Percentiles rank a stretch among this genome's conserved stretches.
Conservation (phyloP, 2,329 filamentous ascomycete genomes). For the Thermoascus crustaceus region DNA sequence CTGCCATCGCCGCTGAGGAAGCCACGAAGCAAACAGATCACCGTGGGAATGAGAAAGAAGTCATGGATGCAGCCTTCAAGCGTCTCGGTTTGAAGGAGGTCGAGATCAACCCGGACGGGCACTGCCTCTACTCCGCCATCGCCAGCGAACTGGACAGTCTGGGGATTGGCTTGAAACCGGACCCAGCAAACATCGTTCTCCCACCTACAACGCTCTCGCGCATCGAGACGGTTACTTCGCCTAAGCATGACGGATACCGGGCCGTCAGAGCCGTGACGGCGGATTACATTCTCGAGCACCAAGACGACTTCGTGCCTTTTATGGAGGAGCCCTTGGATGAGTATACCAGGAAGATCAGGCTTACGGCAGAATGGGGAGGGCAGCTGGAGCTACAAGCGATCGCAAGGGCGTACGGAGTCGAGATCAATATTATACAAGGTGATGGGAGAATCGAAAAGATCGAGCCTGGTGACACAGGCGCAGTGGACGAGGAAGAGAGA, state of each 20-base stretch:
- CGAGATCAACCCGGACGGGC: constrained; percentile 80
- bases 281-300: constrained; percentile 63
- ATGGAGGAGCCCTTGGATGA: constrained; percentile 68
- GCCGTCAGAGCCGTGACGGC: constrained; percentile 63
- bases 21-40: constrained; percentile 66
- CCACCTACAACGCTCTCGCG: constrained; percentile 22
- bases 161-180: constrained; percentile 30
- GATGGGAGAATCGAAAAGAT: constrained; percentile 75
- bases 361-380: constrained; percentile 93
- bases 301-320: constrained; percentile 78
- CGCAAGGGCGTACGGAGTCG: constrained; percentile 68
- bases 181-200: constrained; percentile 26
- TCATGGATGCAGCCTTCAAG: constrained; percentile 61
- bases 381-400: constrained; percentile 83
- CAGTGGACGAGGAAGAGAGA: constrained; percentile 34
- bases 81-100: constrained; percentile 60
- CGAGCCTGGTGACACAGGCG: constrained; percentile 40
- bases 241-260: constrained; percentile 50
- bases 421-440: constrained; percentile 75
- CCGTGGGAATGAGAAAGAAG: constrained; percentile 59
- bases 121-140: constrained; percentile 88
- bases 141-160: constrained; percentile 67
- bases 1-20: constrained; percentile 62
- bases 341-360: constrained; percentile 68
- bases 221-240: constrained; percentile 24